Conservation (phyloP, 2,329 filamentous ascomycete species). For the Alternaria incomplexa region DNA sequence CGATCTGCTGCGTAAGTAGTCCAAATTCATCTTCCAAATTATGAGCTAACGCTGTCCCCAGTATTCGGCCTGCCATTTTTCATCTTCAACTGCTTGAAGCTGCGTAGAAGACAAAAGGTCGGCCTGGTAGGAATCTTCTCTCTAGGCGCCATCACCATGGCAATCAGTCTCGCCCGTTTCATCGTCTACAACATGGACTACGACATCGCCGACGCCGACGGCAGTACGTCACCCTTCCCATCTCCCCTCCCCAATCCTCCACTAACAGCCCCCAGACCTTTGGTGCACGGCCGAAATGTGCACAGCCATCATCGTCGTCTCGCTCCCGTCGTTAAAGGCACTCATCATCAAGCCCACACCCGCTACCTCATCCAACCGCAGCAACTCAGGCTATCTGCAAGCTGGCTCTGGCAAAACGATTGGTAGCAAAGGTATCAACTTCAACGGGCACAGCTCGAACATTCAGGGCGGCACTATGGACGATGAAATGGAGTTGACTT, state of each 20-base stretch:
- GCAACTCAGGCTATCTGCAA: slow-evolving; percentile 19
- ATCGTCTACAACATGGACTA: slow-evolving; percentile 26
- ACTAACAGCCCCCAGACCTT: slow-evolving; percentile 16
- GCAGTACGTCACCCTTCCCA: slow-evolving; percentile 17
- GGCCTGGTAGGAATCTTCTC: slow-evolving; percentile 30
- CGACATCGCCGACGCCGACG: slow-evolving; percentile 22
- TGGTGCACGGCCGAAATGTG: slow-evolving; percentile 34
- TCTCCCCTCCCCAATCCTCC: neutral
- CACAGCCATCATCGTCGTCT: slow-evolving; percentile 28
- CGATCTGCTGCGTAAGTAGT: slow-evolving; percentile 23
- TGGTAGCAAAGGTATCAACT: neutral
- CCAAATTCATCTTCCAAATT: rapidly evolving
- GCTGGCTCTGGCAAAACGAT: neutral
- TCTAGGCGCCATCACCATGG: slow-evolving; percentile 27
- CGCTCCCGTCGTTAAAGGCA: slow-evolving; percentile 24
- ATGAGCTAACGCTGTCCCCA: neutral
- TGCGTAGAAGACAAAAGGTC: slow-evolving; percentile 30
- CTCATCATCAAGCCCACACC: slow-evolving; percentile 18
- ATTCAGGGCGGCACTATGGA: slow-evolving; percentile 14
- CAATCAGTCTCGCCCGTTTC: slow-evolving; percentile 29
- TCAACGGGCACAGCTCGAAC: slow-evolving; percentile 5
- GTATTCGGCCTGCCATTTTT: slow-evolving; percentile 33
- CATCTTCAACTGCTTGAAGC: slow-evolving; percentile 27
- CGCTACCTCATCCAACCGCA: slow-evolving; percentile 12
- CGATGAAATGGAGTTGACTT: slow-evolving; percentile 26